Evolutionary conservation across 768 basidiomycete genomes (phyloP).

Genomic region (Leucosporidium yakuticum): DNA sequence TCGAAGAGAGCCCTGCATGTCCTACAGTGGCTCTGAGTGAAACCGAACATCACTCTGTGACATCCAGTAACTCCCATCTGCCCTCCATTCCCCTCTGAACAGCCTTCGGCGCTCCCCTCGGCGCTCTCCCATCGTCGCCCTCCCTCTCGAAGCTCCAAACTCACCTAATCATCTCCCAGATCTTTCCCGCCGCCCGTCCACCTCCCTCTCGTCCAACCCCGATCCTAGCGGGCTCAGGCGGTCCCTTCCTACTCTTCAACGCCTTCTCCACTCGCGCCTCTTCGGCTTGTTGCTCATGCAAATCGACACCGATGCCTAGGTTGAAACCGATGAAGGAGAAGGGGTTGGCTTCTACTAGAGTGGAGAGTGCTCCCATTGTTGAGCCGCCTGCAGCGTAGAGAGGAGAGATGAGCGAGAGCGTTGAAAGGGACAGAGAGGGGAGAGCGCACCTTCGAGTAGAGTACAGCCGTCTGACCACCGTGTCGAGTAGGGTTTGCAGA

Average conservation of each 20-base stretch:
- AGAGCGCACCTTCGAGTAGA: slow-evolving; percentile 62
- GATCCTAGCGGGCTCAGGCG: no score
- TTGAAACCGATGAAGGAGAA: slow-evolving; percentile 27
- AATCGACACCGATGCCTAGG: slow-evolving; percentile 15
- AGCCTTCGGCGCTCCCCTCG: not conserved
- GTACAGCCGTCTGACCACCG: slow-evolving; percentile 76
- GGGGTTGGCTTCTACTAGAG: slow-evolving; percentile 57
- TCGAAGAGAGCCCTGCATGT: not conserved
- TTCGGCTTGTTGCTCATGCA: slow-evolving; percentile 46
- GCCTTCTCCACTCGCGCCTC: slow-evolving; percentile 46
- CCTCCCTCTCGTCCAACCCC: slow-evolving; percentile 9
- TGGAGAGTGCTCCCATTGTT: slow-evolving; percentile 68
- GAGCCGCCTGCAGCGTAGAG: slow-evolving; percentile 55
- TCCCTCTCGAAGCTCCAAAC: not conserved
- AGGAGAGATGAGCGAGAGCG: no score
- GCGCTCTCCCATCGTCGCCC: not conserved
- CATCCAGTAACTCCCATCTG: not conserved
- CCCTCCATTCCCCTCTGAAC: not conserved
- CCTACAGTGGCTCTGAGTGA: not conserved
- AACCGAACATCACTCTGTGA: not conserved
- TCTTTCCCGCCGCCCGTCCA: slow-evolving; percentile 47
- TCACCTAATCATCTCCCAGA: slow-evolving; percentile 43
- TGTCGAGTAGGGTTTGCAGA: slow-evolving; percentile 63
- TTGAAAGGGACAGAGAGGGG: slow-evolving; percentile 30
- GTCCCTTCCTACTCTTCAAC: not conserved